Evolutionary conservation across 2,329 filamentous ascomycete species (phyloP).

Genomic region (Fusarium armeniacum): DNA sequence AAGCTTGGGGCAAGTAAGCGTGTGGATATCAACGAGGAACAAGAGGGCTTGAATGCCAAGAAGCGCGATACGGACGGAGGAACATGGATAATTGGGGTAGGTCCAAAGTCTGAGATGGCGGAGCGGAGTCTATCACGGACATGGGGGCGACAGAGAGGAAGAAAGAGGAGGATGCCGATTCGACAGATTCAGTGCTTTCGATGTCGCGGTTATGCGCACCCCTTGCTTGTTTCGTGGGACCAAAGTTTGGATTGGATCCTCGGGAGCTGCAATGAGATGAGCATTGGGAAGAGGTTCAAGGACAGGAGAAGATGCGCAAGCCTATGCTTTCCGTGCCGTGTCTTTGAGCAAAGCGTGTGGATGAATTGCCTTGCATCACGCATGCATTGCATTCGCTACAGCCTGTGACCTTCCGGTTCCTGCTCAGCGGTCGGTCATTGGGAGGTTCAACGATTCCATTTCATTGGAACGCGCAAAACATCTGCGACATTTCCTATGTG

Average conservation of each 20-base stretch:
- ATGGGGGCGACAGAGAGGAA: constrained; percentile 23
- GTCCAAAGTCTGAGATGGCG: constrained; percentile 34
- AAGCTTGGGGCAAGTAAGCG: constrained; percentile 10
- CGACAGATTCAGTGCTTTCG: constrained; percentile 12
- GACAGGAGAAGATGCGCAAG: constrained; percentile 11
- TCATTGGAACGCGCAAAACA: constrained; percentile 13
- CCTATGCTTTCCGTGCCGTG: constrained; percentile 19
- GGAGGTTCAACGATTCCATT: background rate
- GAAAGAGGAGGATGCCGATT: constrained; percentile 33
- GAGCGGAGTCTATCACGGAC: constrained; percentile 28
- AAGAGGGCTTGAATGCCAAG: constrained; percentile 40
- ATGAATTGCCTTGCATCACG: background rate
- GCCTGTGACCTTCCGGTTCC: constrained; percentile 11
- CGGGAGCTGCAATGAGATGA: constrained; percentile 17
- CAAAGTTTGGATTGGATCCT: constrained; percentile 24
- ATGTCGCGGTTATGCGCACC: constrained; percentile 37
- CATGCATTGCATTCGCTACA: background rate
- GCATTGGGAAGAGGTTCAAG: constrained; percentile 25
- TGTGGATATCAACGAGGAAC: constrained; percentile 30
- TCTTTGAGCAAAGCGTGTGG: constrained; percentile 3
- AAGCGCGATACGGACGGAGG: constrained; percentile 45
- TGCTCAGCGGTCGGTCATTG: background rate
- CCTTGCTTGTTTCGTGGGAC: constrained; percentile 41
- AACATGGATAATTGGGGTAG: constrained; percentile 46
- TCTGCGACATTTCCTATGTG: constrained; percentile 23